Base-by-base conservation (phyloP, 805 yeast species). In the Cyberlindnera euphorbiae region DNA sequence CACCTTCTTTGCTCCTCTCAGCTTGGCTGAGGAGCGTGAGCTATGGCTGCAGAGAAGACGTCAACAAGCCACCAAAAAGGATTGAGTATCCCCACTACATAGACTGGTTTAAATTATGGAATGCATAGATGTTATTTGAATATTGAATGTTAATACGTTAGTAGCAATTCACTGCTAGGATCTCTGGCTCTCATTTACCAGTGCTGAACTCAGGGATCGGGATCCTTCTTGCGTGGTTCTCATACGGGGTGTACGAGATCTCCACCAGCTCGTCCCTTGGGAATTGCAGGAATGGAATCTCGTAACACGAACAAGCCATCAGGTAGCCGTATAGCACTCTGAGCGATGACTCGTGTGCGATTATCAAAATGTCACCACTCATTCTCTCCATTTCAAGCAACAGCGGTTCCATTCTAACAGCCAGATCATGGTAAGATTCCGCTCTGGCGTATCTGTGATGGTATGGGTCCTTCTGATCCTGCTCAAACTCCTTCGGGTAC, bases 351-450 rank as follows among this genome's bases (percentile, higher is more conserved):
- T 90, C 97, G 57, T 93, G 97, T 1, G 96, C 97, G 48, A 93
- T 83, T 41, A 93, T 82, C 47, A 93, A 66, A 12, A 93, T 73
- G 56, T 88, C 96, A 15, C 87, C 85, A 35, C 85, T 75, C 74
- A 83, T 80, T 49, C 97, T 74, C 59, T 93, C 99, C 78, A 93
- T 81, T 59, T 93, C 97, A 56, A 93, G 69, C 42, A 93, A 77
- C 37, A 93, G 67, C 0, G 97, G 96, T 61, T 93, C 98, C 63
- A 93, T 74, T 50, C 96, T 78, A 25, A 93, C 82, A 0, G 98
- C 97, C 39, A 93, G 70, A 60, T 93, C 99, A 60, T 93, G 98
- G 56, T 88, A 93, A 33, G 94, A 84, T 63, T 93, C 99, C 0
- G 95, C 87, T 33, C 97, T 71, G 3, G 96, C 85, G 56, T 75